Percentiles rank a stretch among this genome's conserved stretches.
phyloP scores from a whole-genome alignment of 495 filamentous ascomycete genomes.

The Annulohypoxylon bovei region DNA sequence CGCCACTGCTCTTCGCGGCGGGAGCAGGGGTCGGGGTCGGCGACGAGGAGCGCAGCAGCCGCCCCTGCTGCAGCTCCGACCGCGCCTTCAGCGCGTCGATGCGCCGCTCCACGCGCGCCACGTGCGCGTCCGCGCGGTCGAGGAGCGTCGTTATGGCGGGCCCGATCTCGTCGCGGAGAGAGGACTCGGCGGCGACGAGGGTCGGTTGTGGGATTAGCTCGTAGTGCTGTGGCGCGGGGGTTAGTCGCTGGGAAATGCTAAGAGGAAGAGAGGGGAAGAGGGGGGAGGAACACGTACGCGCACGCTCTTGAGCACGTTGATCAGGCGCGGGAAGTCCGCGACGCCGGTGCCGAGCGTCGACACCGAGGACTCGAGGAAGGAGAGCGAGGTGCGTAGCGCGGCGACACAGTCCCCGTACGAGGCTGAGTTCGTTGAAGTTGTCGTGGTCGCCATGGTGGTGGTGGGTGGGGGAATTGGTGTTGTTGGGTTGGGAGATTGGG shows the following conservation, averaged over 20 bases:
- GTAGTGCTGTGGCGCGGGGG: slow-evolving; percentile 30
- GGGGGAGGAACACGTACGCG: slow-evolving; percentile 47
- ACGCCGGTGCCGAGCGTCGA: slow-evolving; percentile 56
- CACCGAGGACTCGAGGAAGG: slow-evolving; percentile 62
- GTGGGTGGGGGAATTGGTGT: not conserved
- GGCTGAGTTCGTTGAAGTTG: slow-evolving; percentile 38
- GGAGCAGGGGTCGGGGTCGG: not conserved
- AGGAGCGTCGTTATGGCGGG: slow-evolving; percentile 58
- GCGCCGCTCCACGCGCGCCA: slow-evolving; percentile 56
- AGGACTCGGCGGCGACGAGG: slow-evolving; percentile 58
- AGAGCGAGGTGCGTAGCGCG: slow-evolving; percentile 60
- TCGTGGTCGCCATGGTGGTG: slow-evolving; percentile 26
- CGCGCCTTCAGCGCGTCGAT: slow-evolving; percentile 60
- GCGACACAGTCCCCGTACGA: slow-evolving; percentile 58
- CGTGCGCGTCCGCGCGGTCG: slow-evolving; percentile 59
- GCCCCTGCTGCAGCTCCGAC: slow-evolving; percentile 57
- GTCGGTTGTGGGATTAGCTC: slow-evolving; percentile 62
- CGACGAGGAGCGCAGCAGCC: slow-evolving; percentile 44
- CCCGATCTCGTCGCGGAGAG: slow-evolving; percentile 61
- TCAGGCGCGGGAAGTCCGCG: slow-evolving; percentile 58
- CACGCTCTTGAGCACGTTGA: slow-evolving; percentile 58
- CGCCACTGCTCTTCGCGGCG: not conserved
- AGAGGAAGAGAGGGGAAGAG: not conserved
- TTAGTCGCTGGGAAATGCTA: not conserved
- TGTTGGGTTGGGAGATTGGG: not conserved